Percentiles rank a stretch among this genome's conserved stretches.
Evolutionary conservation across 2,329 filamentous ascomycete species (phyloP).

Genomic region (Aspergillus niger): DNA sequence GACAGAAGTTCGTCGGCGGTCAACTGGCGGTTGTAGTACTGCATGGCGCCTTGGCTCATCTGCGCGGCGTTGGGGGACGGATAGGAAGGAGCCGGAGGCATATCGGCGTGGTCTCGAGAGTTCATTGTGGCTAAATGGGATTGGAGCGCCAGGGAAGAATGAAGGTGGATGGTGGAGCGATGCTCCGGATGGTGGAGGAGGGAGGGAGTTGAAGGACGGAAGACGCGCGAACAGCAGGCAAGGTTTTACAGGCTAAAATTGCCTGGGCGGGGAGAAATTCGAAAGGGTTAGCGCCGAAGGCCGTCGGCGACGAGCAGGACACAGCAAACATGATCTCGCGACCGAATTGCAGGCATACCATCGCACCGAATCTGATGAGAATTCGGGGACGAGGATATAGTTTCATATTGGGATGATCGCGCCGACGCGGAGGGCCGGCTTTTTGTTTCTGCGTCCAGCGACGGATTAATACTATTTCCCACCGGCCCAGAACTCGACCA

Average conservation of each 20-base stretch:
- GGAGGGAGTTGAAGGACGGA: slow-evolving; percentile 28
- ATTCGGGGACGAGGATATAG: slow-evolving; percentile 27
- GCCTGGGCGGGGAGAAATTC: slow-evolving; percentile 34
- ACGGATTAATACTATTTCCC: slow-evolving; percentile 48
- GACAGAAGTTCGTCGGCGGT: slow-evolving; percentile 52
- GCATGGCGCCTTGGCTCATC: slow-evolving; percentile 46
- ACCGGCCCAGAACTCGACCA: slow-evolving; percentile 25
- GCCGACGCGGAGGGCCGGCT: slow-evolving; percentile 40
- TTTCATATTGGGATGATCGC: slow-evolving; percentile 37
- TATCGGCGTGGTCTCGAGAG: slow-evolving; percentile 45
- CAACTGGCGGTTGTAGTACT: slow-evolving; percentile 49
- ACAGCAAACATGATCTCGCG: slow-evolving; percentile 35
- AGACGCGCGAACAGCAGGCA: slow-evolving; percentile 34
- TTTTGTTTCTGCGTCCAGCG: slow-evolving; percentile 46
- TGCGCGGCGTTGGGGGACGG: slow-evolving; percentile 48
- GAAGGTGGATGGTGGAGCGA: slow-evolving; percentile 33
- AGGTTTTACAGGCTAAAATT: slow-evolving; percentile 43
- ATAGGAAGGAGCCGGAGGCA: slow-evolving; percentile 48
- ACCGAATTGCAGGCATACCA: slow-evolving; percentile 20
- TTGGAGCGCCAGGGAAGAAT: slow-evolving; percentile 14
- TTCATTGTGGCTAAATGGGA: slow-evolving; percentile 35
- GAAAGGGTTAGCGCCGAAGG: slow-evolving; percentile 39
- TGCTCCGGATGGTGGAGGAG: slow-evolving; percentile 34
- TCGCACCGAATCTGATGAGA: slow-evolving; percentile 17
- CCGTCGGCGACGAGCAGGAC: slow-evolving; percentile 34